Percentiles rank a stretch among this genome's conserved stretches.
Conservation (phyloP, 2,329 filamentous ascomycete species). For the Aspergillus sp. region DNA sequence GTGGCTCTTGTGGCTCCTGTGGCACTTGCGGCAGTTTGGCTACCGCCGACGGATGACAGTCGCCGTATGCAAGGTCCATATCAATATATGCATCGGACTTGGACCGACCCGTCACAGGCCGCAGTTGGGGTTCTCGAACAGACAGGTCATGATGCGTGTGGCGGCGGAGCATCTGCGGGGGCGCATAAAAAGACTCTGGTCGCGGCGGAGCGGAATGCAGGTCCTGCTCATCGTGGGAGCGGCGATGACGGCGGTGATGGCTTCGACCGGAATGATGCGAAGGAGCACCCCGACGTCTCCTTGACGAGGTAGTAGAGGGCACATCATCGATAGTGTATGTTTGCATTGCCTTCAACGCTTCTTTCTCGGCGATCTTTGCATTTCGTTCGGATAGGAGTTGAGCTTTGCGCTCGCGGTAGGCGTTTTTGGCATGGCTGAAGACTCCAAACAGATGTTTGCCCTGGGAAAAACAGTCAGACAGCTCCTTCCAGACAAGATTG, state of each 20-base stretch:
- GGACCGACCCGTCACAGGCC: slow-evolving; percentile 19
- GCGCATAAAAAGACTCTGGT: slow-evolving; percentile 12
- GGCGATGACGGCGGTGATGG: slow-evolving; percentile 12
- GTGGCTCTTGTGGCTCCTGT: slow-evolving; percentile 12
- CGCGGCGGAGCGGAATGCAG: slow-evolving; percentile 15
- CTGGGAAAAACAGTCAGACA: slow-evolving; percentile 36
- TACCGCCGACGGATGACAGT: slow-evolving; percentile 57
- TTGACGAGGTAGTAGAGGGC: slow-evolving; percentile 35
- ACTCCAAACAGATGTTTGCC: slow-evolving; percentile 83
- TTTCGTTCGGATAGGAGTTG: slow-evolving; percentile 65
- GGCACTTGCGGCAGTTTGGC: slow-evolving; percentile 35
- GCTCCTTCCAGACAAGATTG: not conserved
- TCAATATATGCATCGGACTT: slow-evolving; percentile 49
- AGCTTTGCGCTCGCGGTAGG: slow-evolving; percentile 80
- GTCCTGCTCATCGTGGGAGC: slow-evolving; percentile 21
- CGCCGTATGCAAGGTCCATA: slow-evolving; percentile 86
- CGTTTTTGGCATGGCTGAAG: slow-evolving; percentile 83
- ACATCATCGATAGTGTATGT: slow-evolving; percentile 41
- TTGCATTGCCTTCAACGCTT: slow-evolving; percentile 51
- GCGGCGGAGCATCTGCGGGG: slow-evolving; percentile 23
- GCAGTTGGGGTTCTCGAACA: slow-evolving; percentile 14
- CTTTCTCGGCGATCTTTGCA: slow-evolving; percentile 46
- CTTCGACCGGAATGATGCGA: slow-evolving; percentile 23
- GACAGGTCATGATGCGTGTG: slow-evolving; percentile 30
- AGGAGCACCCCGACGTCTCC: slow-evolving; percentile 26